Conservation (phyloP, 805 yeast species). For the Yueomyces sp. region DNA sequence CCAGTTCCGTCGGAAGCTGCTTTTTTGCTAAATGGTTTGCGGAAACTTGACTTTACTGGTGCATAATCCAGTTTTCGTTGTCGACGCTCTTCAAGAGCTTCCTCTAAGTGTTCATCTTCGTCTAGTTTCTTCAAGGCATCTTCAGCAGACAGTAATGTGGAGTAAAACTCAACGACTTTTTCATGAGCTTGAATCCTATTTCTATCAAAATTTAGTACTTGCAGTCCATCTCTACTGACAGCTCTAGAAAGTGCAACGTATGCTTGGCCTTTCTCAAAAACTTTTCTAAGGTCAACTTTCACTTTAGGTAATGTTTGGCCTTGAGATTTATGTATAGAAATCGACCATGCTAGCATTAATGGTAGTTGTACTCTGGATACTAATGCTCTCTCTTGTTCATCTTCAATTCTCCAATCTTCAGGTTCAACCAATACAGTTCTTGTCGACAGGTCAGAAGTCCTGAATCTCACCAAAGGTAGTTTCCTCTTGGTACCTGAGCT, state of each 20-base stretch:
- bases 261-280: conserved; percentile 89
- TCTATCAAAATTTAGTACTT: conserved; percentile 59
- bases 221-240: conserved; percentile 67
- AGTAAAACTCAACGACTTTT: conserved; percentile 60
- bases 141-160: conserved; percentile 26
- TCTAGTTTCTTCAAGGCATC: conserved; percentile 12
- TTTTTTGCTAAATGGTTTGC: too few relatives aligned
- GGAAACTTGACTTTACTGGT: background rate
- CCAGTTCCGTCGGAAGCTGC: too few relatives aligned
- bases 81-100: background rate
- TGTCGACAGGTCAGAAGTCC: conserved; percentile 54
- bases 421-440: conserved; percentile 70
- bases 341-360: conserved; percentile 86
- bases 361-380: conserved; percentile 77
- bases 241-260: conserved; percentile 94
- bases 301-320: conserved; percentile 78
- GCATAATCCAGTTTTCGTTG: background rate
- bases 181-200: conserved; percentile 54
- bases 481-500: conserved; percentile 31
- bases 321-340: conserved; percentile 91
- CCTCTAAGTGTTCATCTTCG: background rate
- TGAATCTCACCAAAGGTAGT: conserved; percentile 70
- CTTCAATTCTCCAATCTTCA: conserved; percentile 71
- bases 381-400: conserved; percentile 50
- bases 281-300: conserved; percentile 57